A percentile compares a stretch with the other conserved stretches of the same genome.
These are phyloP conservation scores for Metschnikowia kunwiensis DNA, from an alignment of 805 yeast species.

Conservation along the genomic window DNA sequence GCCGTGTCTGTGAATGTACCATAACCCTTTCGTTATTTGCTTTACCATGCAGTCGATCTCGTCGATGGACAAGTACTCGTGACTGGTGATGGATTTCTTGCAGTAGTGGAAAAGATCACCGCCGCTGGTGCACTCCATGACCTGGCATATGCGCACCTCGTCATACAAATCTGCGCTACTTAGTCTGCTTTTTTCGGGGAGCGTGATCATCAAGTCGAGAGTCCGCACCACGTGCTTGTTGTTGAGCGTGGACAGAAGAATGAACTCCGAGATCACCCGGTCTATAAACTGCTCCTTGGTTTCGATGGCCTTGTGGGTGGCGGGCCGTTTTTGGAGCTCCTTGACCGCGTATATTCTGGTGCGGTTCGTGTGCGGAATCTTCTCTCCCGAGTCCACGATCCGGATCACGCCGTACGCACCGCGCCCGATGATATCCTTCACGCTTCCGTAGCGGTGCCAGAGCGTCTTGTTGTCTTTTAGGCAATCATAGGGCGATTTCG, in stretches of 20 bases:
- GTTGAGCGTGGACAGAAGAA: slow-evolving; percentile 73
- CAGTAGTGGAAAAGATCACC: slow-evolving; percentile 37
- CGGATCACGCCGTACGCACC: slow-evolving; percentile 50
- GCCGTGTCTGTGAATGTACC: slow-evolving; percentile 86
- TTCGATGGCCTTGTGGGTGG: slow-evolving; percentile 19
- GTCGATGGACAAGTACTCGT: slow-evolving; percentile 24
- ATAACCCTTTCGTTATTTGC: slow-evolving; percentile 77
- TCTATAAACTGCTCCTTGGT: slow-evolving; percentile 50
- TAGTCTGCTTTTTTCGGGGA: slow-evolving; percentile 11
- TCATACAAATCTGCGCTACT: slow-evolving; percentile 1
- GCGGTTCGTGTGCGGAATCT: not conserved
- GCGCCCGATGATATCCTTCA: slow-evolving; percentile 39
- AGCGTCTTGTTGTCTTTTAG: slow-evolving; percentile 24
- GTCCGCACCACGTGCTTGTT: slow-evolving; percentile 76
- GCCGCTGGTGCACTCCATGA: slow-evolving; percentile 38
- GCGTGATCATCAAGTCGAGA: slow-evolving; percentile 62
- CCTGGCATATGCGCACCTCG: slow-evolving; percentile 29
- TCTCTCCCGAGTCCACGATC: slow-evolving; percentile 28
- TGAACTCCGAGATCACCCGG: slow-evolving; percentile 85
- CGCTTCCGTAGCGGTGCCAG: slow-evolving; percentile 33
- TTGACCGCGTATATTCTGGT: slow-evolving; percentile 32
- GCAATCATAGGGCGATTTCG: slow-evolving; percentile 3
- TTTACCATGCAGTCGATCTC: slow-evolving; percentile 91
- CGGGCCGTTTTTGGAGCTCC: slow-evolving; percentile 26
- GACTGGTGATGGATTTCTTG: slow-evolving; percentile 11